Evolutionary conservation across 768 basidiomycete species (phyloP).

Genomic region (Rubroboletus pulcherrimus): DNA sequence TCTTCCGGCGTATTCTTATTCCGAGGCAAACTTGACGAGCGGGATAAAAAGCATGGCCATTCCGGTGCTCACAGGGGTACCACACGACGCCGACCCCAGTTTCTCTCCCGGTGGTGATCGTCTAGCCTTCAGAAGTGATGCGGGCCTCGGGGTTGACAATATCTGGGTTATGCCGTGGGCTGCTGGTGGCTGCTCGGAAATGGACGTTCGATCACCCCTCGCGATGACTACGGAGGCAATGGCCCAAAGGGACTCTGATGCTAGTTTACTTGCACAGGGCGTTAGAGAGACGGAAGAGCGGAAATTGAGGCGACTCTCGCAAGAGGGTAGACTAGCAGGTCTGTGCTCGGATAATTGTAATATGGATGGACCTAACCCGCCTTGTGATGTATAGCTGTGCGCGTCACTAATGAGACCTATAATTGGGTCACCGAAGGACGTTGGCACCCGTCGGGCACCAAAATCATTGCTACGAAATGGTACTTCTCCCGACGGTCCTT

Average conservation of each 20-base stretch:
- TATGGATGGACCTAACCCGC: slow-evolving; percentile 1
- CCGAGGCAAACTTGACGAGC: slow-evolving; percentile 23
- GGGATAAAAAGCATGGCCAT: slow-evolving; percentile 41
- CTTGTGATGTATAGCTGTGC: slow-evolving; percentile 30
- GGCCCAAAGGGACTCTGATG: slow-evolving; percentile 38
- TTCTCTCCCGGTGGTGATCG: slow-evolving; percentile 66
- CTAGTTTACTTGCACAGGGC: slow-evolving; percentile 45
- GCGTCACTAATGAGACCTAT: slow-evolving; percentile 72
- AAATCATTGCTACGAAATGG: slow-evolving; percentile 75
- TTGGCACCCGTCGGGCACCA: slow-evolving; percentile 63
- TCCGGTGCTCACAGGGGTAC: slow-evolving; percentile 60
- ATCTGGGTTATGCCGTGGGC: slow-evolving; percentile 69
- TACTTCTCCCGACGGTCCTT: slow-evolving; percentile 62
- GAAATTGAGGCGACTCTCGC: slow-evolving; percentile 44
- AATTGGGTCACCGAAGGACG: slow-evolving; percentile 67
- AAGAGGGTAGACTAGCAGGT: slow-evolving; percentile 57
- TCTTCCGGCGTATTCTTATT: slow-evolving; percentile 45
- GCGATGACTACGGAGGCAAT: slow-evolving; percentile 36
- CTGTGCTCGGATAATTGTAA: neutral
- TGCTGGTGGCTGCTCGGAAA: slow-evolving; percentile 49
- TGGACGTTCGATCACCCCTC: slow-evolving; percentile 45
- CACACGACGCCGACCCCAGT: slow-evolving; percentile 67
- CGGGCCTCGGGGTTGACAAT: slow-evolving; percentile 68
- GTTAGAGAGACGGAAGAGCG: slow-evolving; percentile 48
- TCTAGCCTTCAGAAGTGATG: slow-evolving; percentile 70